Percentiles rank a stretch among this genome's conserved stretches.
These are phyloP conservation scores for Cryphonectria carpinicola DNA, from an alignment of 2,329 filamentous ascomycete species.

Conservation along the genomic window DNA sequence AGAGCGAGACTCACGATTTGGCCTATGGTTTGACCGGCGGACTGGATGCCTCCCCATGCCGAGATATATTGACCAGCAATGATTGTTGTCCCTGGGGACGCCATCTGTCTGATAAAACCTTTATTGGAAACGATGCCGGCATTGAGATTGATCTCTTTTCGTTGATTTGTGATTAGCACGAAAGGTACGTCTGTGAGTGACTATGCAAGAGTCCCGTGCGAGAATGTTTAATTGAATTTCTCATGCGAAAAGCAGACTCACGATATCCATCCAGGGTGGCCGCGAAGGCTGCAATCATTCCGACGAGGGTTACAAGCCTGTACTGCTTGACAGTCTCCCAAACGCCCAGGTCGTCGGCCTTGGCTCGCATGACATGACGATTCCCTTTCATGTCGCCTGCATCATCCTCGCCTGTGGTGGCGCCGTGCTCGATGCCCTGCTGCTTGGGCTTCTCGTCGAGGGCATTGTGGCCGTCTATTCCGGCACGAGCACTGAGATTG, in stretches of 20 bases:
- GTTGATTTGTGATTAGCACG: neutral
- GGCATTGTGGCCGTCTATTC: neutral
- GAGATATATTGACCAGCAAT: constrained; percentile 43
- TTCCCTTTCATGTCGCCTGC: constrained; percentile 14
- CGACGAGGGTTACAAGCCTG: constrained; percentile 41
- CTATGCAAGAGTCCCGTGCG: neutral
- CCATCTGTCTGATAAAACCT: constrained; percentile 45
- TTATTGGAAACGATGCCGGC: constrained; percentile 46
- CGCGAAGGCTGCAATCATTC: constrained; percentile 46
- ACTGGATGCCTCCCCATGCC: constrained; percentile 45
- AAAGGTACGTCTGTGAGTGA: too few species aligned
- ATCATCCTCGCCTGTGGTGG: constrained; percentile 42
- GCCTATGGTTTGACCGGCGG: constrained; percentile 43
- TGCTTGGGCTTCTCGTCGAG: neutral
- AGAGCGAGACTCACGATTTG: constrained; percentile 30
- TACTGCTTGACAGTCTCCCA: constrained; percentile 43
- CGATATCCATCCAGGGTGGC: constrained; percentile 48
- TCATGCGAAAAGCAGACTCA: constrained; percentile 25
- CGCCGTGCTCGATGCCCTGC: neutral
- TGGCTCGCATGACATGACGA: constrained; percentile 39
- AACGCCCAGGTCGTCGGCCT: constrained; percentile 43
- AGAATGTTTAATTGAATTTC: neutral
- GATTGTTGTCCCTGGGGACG: constrained; percentile 37
- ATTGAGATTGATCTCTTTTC: constrained; percentile 36
- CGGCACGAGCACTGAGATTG: neutral